Percentiles rank a stretch among this genome's conserved stretches.
phyloP scores from a whole-genome alignment of 2,329 filamentous ascomycete species.

The Proliferodiscus dingleyae region DNA sequence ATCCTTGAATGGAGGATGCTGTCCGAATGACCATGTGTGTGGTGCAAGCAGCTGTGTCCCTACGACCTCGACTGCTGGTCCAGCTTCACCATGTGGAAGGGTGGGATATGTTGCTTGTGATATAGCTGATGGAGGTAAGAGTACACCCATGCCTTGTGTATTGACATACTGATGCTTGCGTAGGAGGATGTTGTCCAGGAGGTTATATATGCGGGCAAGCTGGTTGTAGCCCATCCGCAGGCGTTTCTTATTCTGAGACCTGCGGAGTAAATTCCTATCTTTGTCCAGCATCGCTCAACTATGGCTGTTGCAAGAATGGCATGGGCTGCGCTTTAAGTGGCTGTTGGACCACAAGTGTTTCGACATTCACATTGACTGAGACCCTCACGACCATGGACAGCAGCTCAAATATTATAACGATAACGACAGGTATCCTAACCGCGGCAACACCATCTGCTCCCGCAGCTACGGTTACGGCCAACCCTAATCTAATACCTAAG shows the following conservation, averaged over 20 bases:
- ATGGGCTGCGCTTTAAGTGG: conserved; percentile 43
- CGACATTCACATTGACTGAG: conserved; percentile 41
- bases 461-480: conserved; percentile 10
- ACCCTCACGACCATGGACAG: conserved; percentile 43
- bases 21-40: conserved; percentile 44
- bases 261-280: conserved; percentile 43
- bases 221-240: conserved; percentile 42
- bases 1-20: conserved; percentile 29
- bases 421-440: conserved; percentile 35
- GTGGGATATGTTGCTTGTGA: conserved; percentile 25
- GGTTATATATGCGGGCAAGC: conserved; percentile 43
- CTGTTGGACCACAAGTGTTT: conserved; percentile 46
- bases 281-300: conserved; percentile 46
- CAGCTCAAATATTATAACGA: conserved; percentile 35
- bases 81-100: conserved; percentile 22
- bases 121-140: conserved; percentile 26
- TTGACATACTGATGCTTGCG: conserved; percentile 2
- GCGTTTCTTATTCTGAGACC: conserved; percentile 35
- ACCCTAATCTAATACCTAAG: conserved; percentile 17
- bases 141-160: conserved; percentile 20
- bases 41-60: conserved; percentile 40
- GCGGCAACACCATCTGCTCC: conserved; percentile 34
- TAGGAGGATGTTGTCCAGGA: conserved; percentile 35
- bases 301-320: conserved; percentile 48
- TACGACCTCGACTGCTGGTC: conserved; percentile 13